These are phyloP conservation scores for Melastoma malabathricum DNA, from an alignment of 345 rosid species.

Conservation along the genomic window DNA sequence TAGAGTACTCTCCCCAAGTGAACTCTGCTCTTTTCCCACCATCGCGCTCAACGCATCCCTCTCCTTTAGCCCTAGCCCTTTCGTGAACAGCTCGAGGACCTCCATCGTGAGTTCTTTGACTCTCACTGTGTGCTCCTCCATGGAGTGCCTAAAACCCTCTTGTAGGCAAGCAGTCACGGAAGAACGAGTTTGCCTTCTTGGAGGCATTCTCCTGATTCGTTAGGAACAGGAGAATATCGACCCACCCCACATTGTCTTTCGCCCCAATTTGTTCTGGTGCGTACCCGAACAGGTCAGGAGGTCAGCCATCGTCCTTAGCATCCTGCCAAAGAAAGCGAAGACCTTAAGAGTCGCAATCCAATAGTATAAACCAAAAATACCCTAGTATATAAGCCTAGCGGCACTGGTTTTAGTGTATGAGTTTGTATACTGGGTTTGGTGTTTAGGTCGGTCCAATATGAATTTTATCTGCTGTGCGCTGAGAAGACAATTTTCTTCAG, in stretches of 20 bases:
- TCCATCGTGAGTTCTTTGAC: constrained; percentile 18
- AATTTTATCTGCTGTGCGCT: too few relatives aligned
- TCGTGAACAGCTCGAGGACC: constrained; percentile 20
- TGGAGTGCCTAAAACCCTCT: not conserved
- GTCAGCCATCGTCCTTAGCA: constrained; percentile 47
- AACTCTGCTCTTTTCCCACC: constrained; percentile 43
- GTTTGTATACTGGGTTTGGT: too few relatives aligned
- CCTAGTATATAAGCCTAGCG: too few relatives aligned
- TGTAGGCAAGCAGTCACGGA: not conserved
- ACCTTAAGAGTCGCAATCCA: too few relatives aligned
- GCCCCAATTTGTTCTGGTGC: constrained; percentile 51
- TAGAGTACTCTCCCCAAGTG: constrained; percentile 79
- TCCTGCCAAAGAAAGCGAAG: constrained; percentile 55
- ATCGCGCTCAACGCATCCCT: constrained; percentile 18
- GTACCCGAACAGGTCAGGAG: constrained; percentile 73
- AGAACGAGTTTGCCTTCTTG: not conserved
- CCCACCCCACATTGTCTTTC: constrained; percentile 74
- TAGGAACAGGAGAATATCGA: constrained; percentile 55
- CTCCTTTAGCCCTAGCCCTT: constrained; percentile 19
- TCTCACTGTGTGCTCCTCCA: constrained; percentile 20
- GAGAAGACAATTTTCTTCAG: too few relatives aligned
- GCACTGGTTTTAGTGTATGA: too few relatives aligned
- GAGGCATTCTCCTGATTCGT: constrained; percentile 20
- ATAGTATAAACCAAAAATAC: too few relatives aligned
- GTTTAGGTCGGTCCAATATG: too few relatives aligned